Percentiles rank a stretch among this genome's conserved stretches.
Evolutionary conservation across 2,329 filamentous ascomycete genomes (phyloP).

Genomic region (Metarhizium anisopliae): DNA sequence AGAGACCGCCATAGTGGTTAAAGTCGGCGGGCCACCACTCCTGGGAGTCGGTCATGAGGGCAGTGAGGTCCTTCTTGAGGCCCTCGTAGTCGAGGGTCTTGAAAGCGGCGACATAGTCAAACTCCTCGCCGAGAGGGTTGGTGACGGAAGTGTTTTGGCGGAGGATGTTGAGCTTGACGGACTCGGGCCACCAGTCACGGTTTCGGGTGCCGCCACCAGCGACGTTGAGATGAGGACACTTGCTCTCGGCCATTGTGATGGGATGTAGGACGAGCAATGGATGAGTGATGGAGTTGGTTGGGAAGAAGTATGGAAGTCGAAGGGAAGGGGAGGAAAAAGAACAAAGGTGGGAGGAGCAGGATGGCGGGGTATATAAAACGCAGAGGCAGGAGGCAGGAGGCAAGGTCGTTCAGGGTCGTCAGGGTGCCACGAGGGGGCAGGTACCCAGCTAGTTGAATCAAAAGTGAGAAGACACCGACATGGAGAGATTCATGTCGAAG

Average conservation of each 20-base stretch:
- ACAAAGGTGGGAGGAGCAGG: background rate
- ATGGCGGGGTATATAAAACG: background rate
- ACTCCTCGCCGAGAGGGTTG: slow-evolving; percentile 56
- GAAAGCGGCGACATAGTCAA: slow-evolving; percentile 66
- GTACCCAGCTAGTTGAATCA: background rate
- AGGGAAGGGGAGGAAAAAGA: background rate
- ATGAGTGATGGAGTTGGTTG: background rate
- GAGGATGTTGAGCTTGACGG: slow-evolving; percentile 60
- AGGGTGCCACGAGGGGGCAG: background rate
- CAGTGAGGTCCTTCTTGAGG: slow-evolving; percentile 68
- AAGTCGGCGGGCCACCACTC: slow-evolving; percentile 79
- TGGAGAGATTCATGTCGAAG: too few species aligned
- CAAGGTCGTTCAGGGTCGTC: background rate
- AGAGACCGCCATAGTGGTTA: slow-evolving; percentile 72
- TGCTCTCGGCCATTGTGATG: slow-evolving; percentile 16
- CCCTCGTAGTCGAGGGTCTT: slow-evolving; percentile 47
- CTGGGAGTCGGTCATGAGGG: slow-evolving; percentile 68
- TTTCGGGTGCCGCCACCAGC: slow-evolving; percentile 59
- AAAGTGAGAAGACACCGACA: background rate
- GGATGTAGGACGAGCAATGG: background rate
- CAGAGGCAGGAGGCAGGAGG: background rate
- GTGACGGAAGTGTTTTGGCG: slow-evolving; percentile 58
- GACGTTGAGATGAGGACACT: slow-evolving; percentile 30
- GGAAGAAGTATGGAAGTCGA: background rate
- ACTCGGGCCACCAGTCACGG: slow-evolving; percentile 66